phyloP scores from a whole-genome alignment of 495 filamentous ascomycete species.

The Terfezia boudieri region DNA sequence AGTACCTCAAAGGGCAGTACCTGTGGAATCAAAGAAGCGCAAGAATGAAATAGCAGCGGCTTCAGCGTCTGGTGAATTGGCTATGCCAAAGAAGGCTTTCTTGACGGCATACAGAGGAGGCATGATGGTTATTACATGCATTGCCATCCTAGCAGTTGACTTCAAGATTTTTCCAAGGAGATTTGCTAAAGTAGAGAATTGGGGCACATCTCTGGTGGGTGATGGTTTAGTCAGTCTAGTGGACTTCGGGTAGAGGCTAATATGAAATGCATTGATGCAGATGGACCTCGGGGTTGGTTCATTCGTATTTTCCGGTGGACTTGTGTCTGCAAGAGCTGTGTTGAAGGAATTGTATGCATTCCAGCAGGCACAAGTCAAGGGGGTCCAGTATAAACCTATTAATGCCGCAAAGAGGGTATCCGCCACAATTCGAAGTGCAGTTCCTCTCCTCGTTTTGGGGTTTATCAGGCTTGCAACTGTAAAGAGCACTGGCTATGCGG shows the following conservation, averaged over 20 bases:
- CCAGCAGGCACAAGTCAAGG: constrained; percentile 15
- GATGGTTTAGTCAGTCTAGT: too few relatives aligned
- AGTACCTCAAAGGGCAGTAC: constrained; percentile 17
- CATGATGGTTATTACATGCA: constrained; percentile 84
- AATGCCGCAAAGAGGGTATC: constrained; percentile 33
- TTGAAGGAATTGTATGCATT: constrained; percentile 36
- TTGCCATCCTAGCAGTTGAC: constrained; percentile 92
- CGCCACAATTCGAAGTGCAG: constrained; percentile 47
- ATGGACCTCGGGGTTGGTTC: constrained; percentile 98
- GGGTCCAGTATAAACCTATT: constrained; percentile 5
- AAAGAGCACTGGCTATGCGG: constrained; percentile 85
- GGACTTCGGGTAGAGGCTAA: too few relatives aligned
- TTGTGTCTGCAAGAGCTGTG: constrained; percentile 76
- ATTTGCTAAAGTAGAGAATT: constrained; percentile 93
- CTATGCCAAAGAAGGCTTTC: constrained; percentile 64
- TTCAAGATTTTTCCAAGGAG: constrained; percentile 80
- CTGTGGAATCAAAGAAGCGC: constrained; percentile 4
- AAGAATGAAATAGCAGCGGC: constrained; percentile 5
- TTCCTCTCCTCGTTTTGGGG: constrained; percentile 65
- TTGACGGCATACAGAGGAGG: constrained; percentile 70
- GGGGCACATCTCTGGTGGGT: constrained; percentile 59
- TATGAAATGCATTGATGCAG: neutral
- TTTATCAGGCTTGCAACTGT: constrained; percentile 65
- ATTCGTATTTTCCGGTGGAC: constrained; percentile 87
- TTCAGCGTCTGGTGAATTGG: neutral